Conservation (phyloP, 495 filamentous ascomycete species). For the Lepraria neglecta region DNA sequence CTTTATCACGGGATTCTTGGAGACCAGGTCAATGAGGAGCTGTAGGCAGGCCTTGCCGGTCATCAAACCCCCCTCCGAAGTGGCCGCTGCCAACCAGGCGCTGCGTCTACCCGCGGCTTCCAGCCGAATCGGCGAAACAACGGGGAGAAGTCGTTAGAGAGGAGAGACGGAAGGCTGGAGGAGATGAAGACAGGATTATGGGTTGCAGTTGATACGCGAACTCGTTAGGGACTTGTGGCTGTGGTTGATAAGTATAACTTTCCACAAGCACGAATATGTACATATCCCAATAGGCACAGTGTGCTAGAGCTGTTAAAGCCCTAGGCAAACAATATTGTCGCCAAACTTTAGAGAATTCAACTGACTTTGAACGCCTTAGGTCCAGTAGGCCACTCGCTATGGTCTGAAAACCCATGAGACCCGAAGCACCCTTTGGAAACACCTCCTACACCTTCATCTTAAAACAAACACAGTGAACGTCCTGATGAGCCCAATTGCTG, state of each 20-base stretch:
- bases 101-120: not conserved
- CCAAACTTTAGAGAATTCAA: not conserved
- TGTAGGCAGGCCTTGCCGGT: not conserved
- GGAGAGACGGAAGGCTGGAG: not conserved
- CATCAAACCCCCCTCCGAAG: no score
- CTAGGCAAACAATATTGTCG: not conserved
- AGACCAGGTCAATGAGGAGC: not conserved
- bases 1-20: no score
- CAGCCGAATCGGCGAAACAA: not conserved
- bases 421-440: not conserved
- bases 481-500: not conserved
- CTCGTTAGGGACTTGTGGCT: not conserved
- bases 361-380: not conserved
- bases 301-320: not conserved
- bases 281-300: slow-evolving; percentile 7
- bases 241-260: not conserved
- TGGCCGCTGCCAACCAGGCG: no score
- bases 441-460: not conserved
- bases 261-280: slow-evolving; percentile 11
- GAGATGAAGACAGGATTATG: no score
- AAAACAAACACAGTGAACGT: not conserved
- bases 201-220: no score
- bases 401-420: not conserved
- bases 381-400: not conserved
- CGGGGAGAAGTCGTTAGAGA: not conserved